Evolutionary conservation across 2,329 filamentous ascomycete species (phyloP).

Genomic region (Bimuria novae-zelandiae): DNA sequence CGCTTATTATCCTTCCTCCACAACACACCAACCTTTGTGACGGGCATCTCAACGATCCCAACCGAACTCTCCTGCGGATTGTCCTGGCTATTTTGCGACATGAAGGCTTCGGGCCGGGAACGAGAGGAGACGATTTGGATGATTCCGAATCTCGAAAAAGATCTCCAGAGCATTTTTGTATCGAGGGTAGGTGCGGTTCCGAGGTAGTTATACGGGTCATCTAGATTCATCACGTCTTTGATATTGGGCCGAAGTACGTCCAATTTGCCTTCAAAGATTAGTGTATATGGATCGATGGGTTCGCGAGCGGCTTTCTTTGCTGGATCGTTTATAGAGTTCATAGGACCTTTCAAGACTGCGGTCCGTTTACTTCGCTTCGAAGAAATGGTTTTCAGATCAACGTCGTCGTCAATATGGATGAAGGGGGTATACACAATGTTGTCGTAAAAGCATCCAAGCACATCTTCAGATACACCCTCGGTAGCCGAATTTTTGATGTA

Average conservation of each 20-base stretch:
- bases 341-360: slow-evolving; percentile 58
- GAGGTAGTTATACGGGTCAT: slow-evolving; percentile 88
- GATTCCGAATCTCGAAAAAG: slow-evolving; percentile 88
- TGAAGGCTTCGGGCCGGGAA: slow-evolving; percentile 92
- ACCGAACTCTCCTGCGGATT: slow-evolving; percentile 82
- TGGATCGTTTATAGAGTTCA: slow-evolving; percentile 72
- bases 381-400: slow-evolving; percentile 75
- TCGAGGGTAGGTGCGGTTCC: slow-evolving; percentile 78
- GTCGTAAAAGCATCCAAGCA: slow-evolving; percentile 95
- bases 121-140: slow-evolving; percentile 93
- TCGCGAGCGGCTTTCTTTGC: slow-evolving; percentile 72
- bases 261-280: slow-evolving; percentile 89
- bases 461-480: slow-evolving; percentile 90
- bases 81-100: slow-evolving; percentile 80
- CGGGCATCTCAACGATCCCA: slow-evolving; percentile 94
- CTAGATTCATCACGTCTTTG: slow-evolving; percentile 88
- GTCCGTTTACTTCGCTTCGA: slow-evolving; percentile 73
- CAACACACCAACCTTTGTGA: slow-evolving; percentile 91
- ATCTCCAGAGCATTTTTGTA: slow-evolving; percentile 79
- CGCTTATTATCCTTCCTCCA: slow-evolving; percentile 96
- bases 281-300: slow-evolving; percentile 90
- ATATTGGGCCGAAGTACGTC: slow-evolving; percentile 82
- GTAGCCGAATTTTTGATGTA: slow-evolving; percentile 94
- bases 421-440: slow-evolving; percentile 98
- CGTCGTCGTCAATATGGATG: slow-evolving; percentile 93